Evolutionary conservation across 2,329 filamentous ascomycete genomes (phyloP), one percentile per base, ranked within the genome.

Genomic region (Botrytis aclada): DNA sequence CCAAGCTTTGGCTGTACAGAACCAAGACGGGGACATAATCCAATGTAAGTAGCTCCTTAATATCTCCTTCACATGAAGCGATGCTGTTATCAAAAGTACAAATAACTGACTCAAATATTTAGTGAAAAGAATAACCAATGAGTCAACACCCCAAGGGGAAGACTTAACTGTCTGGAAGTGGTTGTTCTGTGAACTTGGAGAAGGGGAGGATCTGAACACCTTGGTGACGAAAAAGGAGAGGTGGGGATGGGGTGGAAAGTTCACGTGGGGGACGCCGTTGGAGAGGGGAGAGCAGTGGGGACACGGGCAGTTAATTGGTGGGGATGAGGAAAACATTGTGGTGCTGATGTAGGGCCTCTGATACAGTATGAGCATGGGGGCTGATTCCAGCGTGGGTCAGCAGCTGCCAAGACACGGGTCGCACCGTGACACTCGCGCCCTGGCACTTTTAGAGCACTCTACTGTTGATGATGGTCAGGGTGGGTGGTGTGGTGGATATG

Each of bases 181-280:
- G 61, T 20, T 63, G n/a, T 63, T 63, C 37, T 63, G 61, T 63
- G 61, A 63, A 2, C 61, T 63, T 8, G 25, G 61, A 29, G 61
- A 63, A 16, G 61, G 61, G 7, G 61, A 63, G 8, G 39, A 63
- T 20, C 2, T 43, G 14, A 63, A 63, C 37, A 63, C 25, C 20
- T 39, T 43, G 16, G 39, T 63, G 37, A 63, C 61, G 37, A 39
- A 63, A 20, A 63, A 9, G n/a, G 37, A 41, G 14, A n/a, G 61
- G 6, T 63, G 61, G 61, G 61, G 61, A 63, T 63, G 39, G 61
- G 61, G 37, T 22, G 61, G 61, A 20, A 63, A 63, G n/a, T 63
- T 63, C 4, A 63, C 61, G 3, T 63, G 61, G 61, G 61, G 61
- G 3, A 63, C 25, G 7, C 61, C 61, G 0, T 43, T 63, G 39